Conservation (phyloP, 2,329 filamentous ascomycete species). For the Botryotinia convoluta region DNA sequence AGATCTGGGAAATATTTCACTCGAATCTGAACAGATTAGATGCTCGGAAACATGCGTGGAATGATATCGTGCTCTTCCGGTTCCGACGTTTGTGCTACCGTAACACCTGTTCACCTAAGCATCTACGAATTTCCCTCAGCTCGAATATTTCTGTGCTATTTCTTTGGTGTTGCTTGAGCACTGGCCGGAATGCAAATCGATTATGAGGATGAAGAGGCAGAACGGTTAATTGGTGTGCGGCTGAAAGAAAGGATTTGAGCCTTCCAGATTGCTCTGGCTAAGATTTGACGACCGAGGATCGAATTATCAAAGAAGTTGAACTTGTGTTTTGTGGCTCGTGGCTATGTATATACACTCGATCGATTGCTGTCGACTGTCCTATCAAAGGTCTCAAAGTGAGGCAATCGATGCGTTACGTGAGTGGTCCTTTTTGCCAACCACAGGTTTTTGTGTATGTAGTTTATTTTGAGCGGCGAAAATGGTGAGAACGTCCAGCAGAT, state of each 20-base stretch:
- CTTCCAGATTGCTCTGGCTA: not conserved
- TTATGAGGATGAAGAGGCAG: not conserved
- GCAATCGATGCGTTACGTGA: slow-evolving; percentile 16
- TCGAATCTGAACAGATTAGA: slow-evolving; percentile 26
- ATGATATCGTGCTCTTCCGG: slow-evolving; percentile 39
- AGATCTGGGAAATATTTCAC: slow-evolving; percentile 25
- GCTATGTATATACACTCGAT: slow-evolving; percentile 17
- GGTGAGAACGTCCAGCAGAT: not conserved
- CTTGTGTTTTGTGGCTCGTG: not conserved
- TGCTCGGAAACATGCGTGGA: slow-evolving; percentile 36
- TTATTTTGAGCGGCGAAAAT: not conserved
- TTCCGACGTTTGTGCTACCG: slow-evolving; percentile 38
- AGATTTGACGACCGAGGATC: not conserved
- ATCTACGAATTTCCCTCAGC: slow-evolving; percentile 34
- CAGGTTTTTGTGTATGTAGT: not conserved
- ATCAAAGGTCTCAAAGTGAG: slow-evolving; percentile 14
- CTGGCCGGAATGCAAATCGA: not conserved
- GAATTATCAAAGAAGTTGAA: slow-evolving; percentile 2
- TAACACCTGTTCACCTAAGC: slow-evolving; percentile 36
- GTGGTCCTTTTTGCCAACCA: not conserved
- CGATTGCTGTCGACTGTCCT: slow-evolving; percentile 15
- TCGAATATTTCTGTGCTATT: slow-evolving; percentile 25
- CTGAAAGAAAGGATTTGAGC: not conserved
- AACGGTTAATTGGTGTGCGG: slow-evolving; percentile 16
- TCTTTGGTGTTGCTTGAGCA: slow-evolving; percentile 13